phyloP scores from a whole-genome alignment of 495 filamentous ascomycete genomes.

The Penicillium chermesinum region DNA sequence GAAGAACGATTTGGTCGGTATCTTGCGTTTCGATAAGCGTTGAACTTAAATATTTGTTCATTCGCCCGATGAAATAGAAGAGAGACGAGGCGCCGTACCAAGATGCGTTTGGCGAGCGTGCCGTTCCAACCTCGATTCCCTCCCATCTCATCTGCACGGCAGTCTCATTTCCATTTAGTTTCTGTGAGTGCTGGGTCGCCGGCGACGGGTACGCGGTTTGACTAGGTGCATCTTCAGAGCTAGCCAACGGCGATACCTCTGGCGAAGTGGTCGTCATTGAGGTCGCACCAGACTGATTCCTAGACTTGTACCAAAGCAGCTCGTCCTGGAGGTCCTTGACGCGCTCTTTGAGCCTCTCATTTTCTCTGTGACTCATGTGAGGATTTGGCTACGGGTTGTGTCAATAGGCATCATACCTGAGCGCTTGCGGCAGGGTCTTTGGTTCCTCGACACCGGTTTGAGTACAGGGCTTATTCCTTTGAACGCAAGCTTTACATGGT shows the following conservation, averaged over 20 bases:
- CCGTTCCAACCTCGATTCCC: slow-evolving; percentile 3
- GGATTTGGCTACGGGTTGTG: neutral
- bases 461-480: slow-evolving; percentile 2
- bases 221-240: neutral
- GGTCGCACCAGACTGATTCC: neutral
- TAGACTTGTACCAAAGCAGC: slow-evolving; percentile 1
- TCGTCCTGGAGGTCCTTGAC: neutral
- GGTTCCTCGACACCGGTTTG: neutral
- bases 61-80: slow-evolving; percentile 7
- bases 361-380: neutral
- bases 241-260: neutral
- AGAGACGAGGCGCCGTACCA: slow-evolving; percentile 3
- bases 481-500: slow-evolving; percentile 1
- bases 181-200: neutral
- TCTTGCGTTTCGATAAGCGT: slow-evolving; percentile 3
- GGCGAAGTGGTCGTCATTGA: neutral
- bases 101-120: slow-evolving; percentile 5
- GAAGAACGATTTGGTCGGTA: slow-evolving; percentile 5
- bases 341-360: slow-evolving; percentile 1
- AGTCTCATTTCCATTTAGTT: neutral
- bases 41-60: slow-evolving; percentile 4
- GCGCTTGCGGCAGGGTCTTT: neutral
- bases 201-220: neutral
- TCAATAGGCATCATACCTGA: neutral
- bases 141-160: neutral